Evolutionary conservation across 495 filamentous ascomycete genomes (phyloP), one percentile per base, ranked within the genome.

Genomic region (Talaromyces trachyspermus): DNA sequence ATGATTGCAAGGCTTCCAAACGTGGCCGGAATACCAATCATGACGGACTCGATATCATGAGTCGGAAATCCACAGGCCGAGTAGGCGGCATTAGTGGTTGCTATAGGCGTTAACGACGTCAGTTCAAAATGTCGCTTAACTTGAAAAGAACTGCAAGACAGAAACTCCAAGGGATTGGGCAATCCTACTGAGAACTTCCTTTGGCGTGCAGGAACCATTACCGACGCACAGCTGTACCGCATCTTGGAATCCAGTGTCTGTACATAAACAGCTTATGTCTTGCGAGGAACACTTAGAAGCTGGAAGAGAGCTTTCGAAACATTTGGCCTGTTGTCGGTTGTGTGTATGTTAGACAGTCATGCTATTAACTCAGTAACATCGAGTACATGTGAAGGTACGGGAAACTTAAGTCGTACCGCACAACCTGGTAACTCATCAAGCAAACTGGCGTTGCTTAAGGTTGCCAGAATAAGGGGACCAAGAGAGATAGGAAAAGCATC

Each of bases 1-100:
- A 59, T 49, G 5, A 59, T 24, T 27, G 54, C 54, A 14, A 59
- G 44, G 49, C 51, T 54, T 7, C 56, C 56, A 35, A 59, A 44
- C 1, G 55, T 20, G 2, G 49, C 48, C 6, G 56, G 56, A n/a
- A 46, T 25, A 24, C 44, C 44, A 24, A 46, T 29, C 3, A 46
- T 46, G 8, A 33, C 30, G 14, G 20, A 9, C 15, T 19, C 23
- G 17, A 46, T 46, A 29, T 46, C 44, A 36, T 37, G 44, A 9
- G 54, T 47, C 7, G 54, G 56, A 5, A 59, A 18, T 20, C 47
- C 40, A 32, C 56, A 59, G 29, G 54, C 47, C 5, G 54, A 18
- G n/a, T 50, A 46, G 7, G 56, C 56, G 3, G 40, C 25, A 40
- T 59, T 59, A 2, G 56, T 59, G 4, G 56, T 54, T 7, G 40